A percentile compares a stretch with the other conserved stretches of the same genome.
Evolutionary conservation across 768 basidiomycete species (phyloP).

Genomic region (Xerocomellus intermedius): DNA sequence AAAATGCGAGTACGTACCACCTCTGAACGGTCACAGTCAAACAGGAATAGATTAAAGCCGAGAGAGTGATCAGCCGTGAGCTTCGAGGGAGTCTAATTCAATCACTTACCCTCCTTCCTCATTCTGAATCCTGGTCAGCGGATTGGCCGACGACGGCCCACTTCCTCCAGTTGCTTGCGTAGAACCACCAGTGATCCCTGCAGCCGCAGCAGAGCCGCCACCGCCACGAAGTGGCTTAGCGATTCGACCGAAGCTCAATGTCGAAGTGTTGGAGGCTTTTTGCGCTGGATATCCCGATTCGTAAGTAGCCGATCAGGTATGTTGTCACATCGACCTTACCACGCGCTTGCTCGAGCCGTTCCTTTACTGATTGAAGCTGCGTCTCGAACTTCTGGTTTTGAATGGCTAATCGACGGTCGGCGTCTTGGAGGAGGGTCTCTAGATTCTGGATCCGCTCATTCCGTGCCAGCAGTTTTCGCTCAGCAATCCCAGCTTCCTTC

Average conservation of each 20-base stretch:
- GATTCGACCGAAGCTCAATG: slow-evolving; percentile 88
- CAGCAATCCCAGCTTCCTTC: slow-evolving; percentile 96
- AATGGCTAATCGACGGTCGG: slow-evolving; percentile 86
- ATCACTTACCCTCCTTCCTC: slow-evolving; percentile 69
- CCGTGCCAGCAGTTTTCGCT: slow-evolving; percentile 92
- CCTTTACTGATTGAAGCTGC: slow-evolving; percentile 88
- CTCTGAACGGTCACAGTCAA: slow-evolving; percentile 27
- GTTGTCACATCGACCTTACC: slow-evolving; percentile 49
- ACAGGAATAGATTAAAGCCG: slow-evolving; percentile 11
- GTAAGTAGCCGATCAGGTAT: slow-evolving; percentile 16
- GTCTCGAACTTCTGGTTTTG: slow-evolving; percentile 96
- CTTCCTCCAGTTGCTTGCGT: slow-evolving; percentile 41
- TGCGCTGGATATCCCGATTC: slow-evolving; percentile 52
- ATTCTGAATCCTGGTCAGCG: slow-evolving; percentile 72
- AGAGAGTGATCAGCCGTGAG: slow-evolving; percentile 18
- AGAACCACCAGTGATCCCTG: slow-evolving; percentile 40
- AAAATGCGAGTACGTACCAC: slow-evolving; percentile 30
- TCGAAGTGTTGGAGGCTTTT: slow-evolving; percentile 67
- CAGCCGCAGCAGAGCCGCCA: slow-evolving; percentile 44
- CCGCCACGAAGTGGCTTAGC: slow-evolving; percentile 96
- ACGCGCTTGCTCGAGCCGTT: slow-evolving; percentile 88
- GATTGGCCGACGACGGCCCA: slow-evolving; percentile 55
- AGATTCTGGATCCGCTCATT: slow-evolving; percentile 98
- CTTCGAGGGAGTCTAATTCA: slow-evolving; percentile 12
- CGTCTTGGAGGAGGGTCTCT: slow-evolving; percentile 88